These are phyloP conservation scores for Zizania palustris DNA, from an alignment of 202 grass and related monocot genomes.

Conservation along the genomic window DNA sequence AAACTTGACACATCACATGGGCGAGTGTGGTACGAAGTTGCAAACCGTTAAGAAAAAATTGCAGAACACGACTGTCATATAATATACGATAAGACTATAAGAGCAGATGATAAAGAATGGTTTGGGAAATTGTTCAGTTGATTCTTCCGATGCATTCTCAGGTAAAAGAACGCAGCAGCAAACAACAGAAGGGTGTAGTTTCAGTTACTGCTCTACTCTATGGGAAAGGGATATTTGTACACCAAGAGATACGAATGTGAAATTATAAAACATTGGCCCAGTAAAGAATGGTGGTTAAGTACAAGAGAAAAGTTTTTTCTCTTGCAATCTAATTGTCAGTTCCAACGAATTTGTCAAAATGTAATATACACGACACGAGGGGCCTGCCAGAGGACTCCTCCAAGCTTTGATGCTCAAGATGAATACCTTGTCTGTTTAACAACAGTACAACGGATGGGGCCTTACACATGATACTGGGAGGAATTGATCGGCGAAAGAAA, in stretches of 20 bases:
- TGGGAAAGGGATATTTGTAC: slow-evolving; percentile 10
- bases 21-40: not conserved
- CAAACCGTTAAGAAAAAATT: not conserved
- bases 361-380: slow-evolving; percentile 56
- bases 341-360: slow-evolving; percentile 25
- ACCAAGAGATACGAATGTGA: not conserved
- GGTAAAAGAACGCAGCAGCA: not conserved
- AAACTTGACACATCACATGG: too few relatives aligned
- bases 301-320: slow-evolving; percentile 26
- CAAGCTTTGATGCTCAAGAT: slow-evolving; percentile 21
- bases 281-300: slow-evolving; percentile 43
- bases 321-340: slow-evolving; percentile 40
- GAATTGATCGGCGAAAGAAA: too few relatives aligned
- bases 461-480: not conserved
- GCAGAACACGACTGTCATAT: not conserved
- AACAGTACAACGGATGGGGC: slow-evolving; percentile 17
- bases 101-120: not conserved
- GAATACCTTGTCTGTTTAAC: slow-evolving; percentile 8
- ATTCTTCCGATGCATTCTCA: not conserved
- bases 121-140: not conserved
- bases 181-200: not conserved
- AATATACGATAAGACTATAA: not conserved
- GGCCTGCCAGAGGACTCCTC: slow-evolving; percentile 16
- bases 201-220: slow-evolving; percentile 22
- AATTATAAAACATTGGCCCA: not conserved